phyloP scores from a whole-genome alignment of 768 basidiomycete genomes.

The Pleurotus salmoneostramineus region DNA sequence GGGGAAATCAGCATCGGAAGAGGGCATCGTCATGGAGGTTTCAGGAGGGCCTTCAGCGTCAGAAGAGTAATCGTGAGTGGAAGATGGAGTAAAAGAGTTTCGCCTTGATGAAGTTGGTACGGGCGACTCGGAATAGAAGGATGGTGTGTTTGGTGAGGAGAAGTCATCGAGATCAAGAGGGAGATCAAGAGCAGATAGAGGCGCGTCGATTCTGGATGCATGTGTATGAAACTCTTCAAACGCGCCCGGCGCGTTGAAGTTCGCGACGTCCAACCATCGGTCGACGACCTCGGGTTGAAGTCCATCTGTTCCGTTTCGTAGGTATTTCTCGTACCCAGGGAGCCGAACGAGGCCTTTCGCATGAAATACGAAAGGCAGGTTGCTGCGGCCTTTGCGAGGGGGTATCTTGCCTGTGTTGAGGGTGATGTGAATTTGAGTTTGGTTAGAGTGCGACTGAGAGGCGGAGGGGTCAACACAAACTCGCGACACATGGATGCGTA shows the following conservation, averaged over 20 bases:
- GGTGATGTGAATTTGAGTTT: slow-evolving; percentile 59
- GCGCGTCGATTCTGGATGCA: not conserved
- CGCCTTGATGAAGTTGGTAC: too few relatives aligned
- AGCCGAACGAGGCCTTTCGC: slow-evolving; percentile 44
- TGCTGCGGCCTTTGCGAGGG: slow-evolving; percentile 52
- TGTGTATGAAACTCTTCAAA: not conserved
- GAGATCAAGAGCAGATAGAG: not conserved
- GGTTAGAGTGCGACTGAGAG: slow-evolving; percentile 47
- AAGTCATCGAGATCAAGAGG: not conserved
- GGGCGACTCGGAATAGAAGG: not conserved
- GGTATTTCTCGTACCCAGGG: slow-evolving; percentile 6
- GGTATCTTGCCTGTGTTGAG: slow-evolving; percentile 50
- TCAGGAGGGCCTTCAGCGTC: not conserved
- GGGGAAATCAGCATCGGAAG: not conserved
- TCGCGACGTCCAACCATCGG: not conserved
- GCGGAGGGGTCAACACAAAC: slow-evolving; percentile 3
- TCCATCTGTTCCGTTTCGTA: not conserved
- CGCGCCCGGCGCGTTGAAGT: not conserved
- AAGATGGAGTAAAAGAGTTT: too few relatives aligned
- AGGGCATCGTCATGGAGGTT: not conserved
- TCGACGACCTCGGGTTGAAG: not conserved
- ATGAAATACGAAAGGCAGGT: slow-evolving; percentile 57
- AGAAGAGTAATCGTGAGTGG: not conserved
- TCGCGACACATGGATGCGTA: not conserved
- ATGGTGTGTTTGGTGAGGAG: not conserved